Percentiles rank a stretch among this genome's conserved stretches.
phyloP scores from a whole-genome alignment of 2,329 filamentous ascomycete species.

The Verticillium klebahnii region DNA sequence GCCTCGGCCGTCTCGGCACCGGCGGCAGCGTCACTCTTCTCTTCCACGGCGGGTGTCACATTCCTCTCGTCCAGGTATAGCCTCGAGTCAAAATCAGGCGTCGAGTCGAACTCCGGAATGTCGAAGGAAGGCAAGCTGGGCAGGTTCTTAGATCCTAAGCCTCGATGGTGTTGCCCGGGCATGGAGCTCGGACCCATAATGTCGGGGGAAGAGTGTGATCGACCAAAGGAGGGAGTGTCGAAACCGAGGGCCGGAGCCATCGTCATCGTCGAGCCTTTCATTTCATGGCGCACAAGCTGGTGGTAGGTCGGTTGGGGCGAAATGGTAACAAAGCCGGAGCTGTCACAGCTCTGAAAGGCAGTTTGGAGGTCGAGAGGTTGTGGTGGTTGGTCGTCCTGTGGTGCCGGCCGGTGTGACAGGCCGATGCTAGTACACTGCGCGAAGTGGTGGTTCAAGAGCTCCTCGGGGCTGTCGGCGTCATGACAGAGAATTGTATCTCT shows the following conservation, averaged over 20 bases:
- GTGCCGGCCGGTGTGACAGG: background rate
- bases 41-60: background rate
- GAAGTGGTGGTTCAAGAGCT: background rate
- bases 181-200: slow-evolving; percentile 17
- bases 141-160: slow-evolving; percentile 20
- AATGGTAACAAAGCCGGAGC: background rate
- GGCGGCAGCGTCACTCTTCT: background rate
- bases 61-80: slow-evolving; percentile 28
- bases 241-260: slow-evolving; percentile 31
- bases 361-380: background rate
- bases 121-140: slow-evolving; percentile 41
- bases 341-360: background rate
- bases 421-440: background rate
- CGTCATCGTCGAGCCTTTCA: slow-evolving; percentile 29
- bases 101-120: slow-evolving; percentile 48
- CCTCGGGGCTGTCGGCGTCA: background rate
- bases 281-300: slow-evolving; percentile 22
- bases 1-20: slow-evolving; percentile 8
- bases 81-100: slow-evolving; percentile 42
- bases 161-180: slow-evolving; percentile 14
- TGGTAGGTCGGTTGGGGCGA: background rate
- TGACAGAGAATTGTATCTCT: slow-evolving; percentile 1
- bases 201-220: slow-evolving; percentile 28
- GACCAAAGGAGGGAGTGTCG: slow-evolving; percentile 22
- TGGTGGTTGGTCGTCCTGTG: background rate